These are phyloP conservation scores for Sugiyamaella boreocaroliniensis DNA, from an alignment of 805 yeast genomes.

Conservation along the genomic window DNA sequence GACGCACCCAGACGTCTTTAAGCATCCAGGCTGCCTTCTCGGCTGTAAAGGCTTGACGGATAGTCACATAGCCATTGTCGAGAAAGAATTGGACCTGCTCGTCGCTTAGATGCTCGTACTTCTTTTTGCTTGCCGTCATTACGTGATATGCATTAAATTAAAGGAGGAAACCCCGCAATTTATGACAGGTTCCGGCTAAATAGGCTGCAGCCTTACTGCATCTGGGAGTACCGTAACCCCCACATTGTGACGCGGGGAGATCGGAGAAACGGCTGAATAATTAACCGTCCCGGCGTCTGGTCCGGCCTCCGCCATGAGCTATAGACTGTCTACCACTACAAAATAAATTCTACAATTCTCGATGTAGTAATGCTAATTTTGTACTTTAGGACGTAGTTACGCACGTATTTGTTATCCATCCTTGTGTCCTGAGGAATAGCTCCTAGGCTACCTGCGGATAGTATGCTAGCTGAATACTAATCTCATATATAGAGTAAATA, in stretches of 20 bases:
- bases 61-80: conserved; percentile 5
- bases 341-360: too few relatives aligned
- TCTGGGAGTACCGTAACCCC: neutral
- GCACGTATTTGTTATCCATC: too few relatives aligned
- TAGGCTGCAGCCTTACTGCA: neutral
- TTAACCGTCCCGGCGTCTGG: too few relatives aligned
- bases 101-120: conserved; percentile 1
- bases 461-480: too few relatives aligned
- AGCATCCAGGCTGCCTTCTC: conserved; percentile 11
- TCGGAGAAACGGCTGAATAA: neutral
- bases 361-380: too few relatives aligned
- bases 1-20: conserved; percentile 10
- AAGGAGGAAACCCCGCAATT: too few relatives aligned
- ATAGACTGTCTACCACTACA: too few relatives aligned
- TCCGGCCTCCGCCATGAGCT: too few relatives aligned
- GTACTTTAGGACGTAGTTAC: too few relatives aligned
- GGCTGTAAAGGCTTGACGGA: conserved; percentile 4
- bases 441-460: too few relatives aligned
- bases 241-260: neutral
- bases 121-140: neutral
- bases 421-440: too few relatives aligned
- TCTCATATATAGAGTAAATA: too few relatives aligned
- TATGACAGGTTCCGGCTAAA: neutral
- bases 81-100: conserved; percentile 6
- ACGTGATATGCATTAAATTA: neutral